A percentile compares a stretch with the other conserved stretches of the same genome.
Conservation (phyloP, 225 moss, liverwort and hornwort species). For the Asterella californica region DNA sequence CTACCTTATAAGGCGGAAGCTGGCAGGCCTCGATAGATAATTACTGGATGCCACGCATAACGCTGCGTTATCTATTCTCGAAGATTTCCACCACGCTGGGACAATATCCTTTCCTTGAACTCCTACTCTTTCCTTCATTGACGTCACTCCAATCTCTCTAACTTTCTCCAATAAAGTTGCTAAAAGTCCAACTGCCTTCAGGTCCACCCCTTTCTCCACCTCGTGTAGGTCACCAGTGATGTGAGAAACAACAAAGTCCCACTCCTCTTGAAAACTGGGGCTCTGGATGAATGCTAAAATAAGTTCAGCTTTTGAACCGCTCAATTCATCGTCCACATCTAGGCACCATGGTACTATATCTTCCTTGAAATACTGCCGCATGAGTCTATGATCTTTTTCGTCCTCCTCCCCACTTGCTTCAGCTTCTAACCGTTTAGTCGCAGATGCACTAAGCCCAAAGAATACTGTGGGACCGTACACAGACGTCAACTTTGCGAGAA, state of each 20-base stretch:
- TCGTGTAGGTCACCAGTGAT: slow-evolving; percentile 53
- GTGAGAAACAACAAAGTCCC: slow-evolving; percentile 59
- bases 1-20: slow-evolving; percentile 67
- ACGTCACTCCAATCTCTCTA: slow-evolving; percentile 44
- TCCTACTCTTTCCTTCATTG: slow-evolving; percentile 13
- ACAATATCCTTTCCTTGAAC: slow-evolving; percentile 17
- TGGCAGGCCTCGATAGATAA: slow-evolving; percentile 54
- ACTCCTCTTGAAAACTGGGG: slow-evolving; percentile 56
- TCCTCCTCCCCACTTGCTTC: background rate
- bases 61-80: slow-evolving; percentile 60
- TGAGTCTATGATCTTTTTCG: slow-evolving; percentile 4
- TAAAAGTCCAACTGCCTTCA: slow-evolving; percentile 59
- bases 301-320: slow-evolving; percentile 69
- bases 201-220: slow-evolving; percentile 30
- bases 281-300: slow-evolving; percentile 73
- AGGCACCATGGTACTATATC: slow-evolving; percentile 87
- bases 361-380: slow-evolving; percentile 51
- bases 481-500: slow-evolving; percentile 73
- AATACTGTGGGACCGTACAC: slow-evolving; percentile 66
- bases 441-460: slow-evolving; percentile 31
- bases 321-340: slow-evolving; percentile 47
- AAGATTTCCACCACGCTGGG: slow-evolving; percentile 49
- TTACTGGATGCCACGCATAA: slow-evolving; percentile 53
- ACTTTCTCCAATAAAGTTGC: slow-evolving; percentile 67
- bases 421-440: slow-evolving; percentile 17